Evolutionary conservation across 2,329 filamentous ascomycete genomes (phyloP).

Genomic region (Pseudopithomyces maydicus): DNA sequence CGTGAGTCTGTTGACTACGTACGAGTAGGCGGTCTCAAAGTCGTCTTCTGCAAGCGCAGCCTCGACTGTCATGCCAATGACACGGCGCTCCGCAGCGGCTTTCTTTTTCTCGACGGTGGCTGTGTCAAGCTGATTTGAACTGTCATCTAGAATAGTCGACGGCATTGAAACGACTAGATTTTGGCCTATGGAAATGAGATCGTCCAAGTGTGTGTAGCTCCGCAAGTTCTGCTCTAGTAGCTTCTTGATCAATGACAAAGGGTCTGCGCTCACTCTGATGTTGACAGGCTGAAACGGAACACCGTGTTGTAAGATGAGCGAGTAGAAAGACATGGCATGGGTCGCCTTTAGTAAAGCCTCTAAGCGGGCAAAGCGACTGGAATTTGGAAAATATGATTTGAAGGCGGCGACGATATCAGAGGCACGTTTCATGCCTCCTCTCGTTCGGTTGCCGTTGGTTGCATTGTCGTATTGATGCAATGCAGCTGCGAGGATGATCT

Average conservation of each 20-base stretch:
- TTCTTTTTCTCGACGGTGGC: slow-evolving; percentile 37
- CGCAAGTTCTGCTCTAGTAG: slow-evolving; percentile 76
- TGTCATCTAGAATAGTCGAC: slow-evolving; percentile 40
- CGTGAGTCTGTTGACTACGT: slow-evolving; percentile 72
- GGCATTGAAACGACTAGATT: slow-evolving; percentile 61
- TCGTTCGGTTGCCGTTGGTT: slow-evolving; percentile 76
- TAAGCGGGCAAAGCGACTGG: slow-evolving; percentile 59
- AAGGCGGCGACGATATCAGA: slow-evolving; percentile 66
- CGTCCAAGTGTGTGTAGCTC: slow-evolving; percentile 75
- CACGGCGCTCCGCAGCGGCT: slow-evolving; percentile 63
- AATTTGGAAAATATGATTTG: slow-evolving; percentile 60
- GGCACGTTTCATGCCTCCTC: slow-evolving; percentile 78
- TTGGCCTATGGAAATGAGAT: slow-evolving; percentile 70
- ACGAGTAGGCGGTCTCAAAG: slow-evolving; percentile 87
- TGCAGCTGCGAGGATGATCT: slow-evolving; percentile 66
- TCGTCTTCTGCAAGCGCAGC: slow-evolving; percentile 76
- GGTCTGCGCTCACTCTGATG: slow-evolving; percentile 76
- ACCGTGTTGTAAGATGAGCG: slow-evolving; percentile 77
- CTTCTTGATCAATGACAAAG: slow-evolving; percentile 72
- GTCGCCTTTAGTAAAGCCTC: slow-evolving; percentile 73
- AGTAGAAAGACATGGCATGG: slow-evolving; percentile 76
- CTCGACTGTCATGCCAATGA: slow-evolving; percentile 81
- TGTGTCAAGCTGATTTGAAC: slow-evolving; percentile 53
- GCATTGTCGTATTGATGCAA: slow-evolving; percentile 80
- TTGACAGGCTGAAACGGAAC: slow-evolving; percentile 80